Conservation (phyloP, 2,329 filamentous ascomycete genomes). For the Uncinocarpus reesii region DNA sequence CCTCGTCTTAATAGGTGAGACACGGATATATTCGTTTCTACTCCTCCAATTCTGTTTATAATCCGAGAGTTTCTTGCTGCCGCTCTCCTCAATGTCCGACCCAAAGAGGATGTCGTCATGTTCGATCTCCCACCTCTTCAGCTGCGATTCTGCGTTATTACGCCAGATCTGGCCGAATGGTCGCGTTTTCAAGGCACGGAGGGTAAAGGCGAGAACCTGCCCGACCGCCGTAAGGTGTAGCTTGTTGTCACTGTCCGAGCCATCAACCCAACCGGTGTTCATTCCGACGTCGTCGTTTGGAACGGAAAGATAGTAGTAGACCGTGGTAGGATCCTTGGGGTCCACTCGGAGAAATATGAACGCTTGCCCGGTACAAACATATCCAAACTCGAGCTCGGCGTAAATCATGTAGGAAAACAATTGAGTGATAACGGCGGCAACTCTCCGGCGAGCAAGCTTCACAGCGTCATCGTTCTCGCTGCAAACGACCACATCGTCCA, state of each 20-base stretch:
- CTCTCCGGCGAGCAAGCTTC: conserved; percentile 23
- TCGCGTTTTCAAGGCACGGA: conserved; percentile 21
- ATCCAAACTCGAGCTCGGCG: conserved; percentile 37
- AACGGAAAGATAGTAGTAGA: conserved; percentile 28
- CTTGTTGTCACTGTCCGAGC: conserved; percentile 3
- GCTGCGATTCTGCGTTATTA: conserved; percentile 5
- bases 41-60: conserved; percentile 1
- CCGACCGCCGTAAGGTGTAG: conserved; percentile 26
- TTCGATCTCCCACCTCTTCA: conserved; percentile 22
- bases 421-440: conserved; percentile 39
- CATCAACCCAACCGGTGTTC: conserved; percentile 17
- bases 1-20: conserved; percentile 4
- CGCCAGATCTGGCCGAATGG: conserved; percentile 19
- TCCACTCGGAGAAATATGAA: conserved; percentile 36
- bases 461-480: conserved; percentile 22
- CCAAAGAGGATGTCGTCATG: too few relatives aligned
- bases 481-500: conserved; percentile 31
- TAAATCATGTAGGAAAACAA: conserved; percentile 44
- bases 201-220: conserved; percentile 26
- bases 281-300: conserved; percentile 25
- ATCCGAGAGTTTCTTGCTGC: background rate
- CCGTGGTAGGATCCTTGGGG: conserved; percentile 21
- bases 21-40: conserved; percentile 5
- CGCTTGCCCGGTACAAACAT: conserved; percentile 36
- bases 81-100: background rate